Evolutionary conservation across 1,284 basidiomycete species (phyloP), one percentile per base, ranked within the genome.

Genomic region (Fomes fomentarius): DNA sequence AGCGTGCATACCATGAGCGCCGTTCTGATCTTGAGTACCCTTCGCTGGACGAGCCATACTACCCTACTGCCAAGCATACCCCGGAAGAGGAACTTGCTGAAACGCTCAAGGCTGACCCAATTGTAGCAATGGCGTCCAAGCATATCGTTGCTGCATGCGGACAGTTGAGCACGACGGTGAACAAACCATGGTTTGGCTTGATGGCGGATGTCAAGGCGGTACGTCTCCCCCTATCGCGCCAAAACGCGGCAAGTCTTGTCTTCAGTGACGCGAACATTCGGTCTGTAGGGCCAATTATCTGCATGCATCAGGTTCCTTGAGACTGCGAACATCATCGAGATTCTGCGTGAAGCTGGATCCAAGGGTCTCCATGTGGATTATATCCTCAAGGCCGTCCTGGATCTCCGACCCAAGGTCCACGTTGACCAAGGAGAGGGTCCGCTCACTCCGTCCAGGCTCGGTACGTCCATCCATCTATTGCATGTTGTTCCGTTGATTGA

Each of bases 71-170:
- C 3, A 8, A 46, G 40, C 58, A 57, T 24, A 39, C 47, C 0
- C 31, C 44, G 2, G 48, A 47, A 15, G 56, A 53, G 14, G 37
- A 52, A 12, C 70, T 71, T 2, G 69, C 77, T 8, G 84, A 87
- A 59, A 65, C 69, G 24, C 73, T 87, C 37, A 77, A 79, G 0
- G 66, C 79, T 19, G 78, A 84, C 54, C 83, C 85, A 2, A 71
- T 66, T 2, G 83, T 84, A 4, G 72, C 75, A 2, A 71, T 72
- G 31, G 85, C 86, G 5, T 80, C 82, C 31, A 78, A 79, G 49
- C 76, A 71, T 55, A 84, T 88, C 48, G 76, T 87, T 28, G 79
- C 84, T 28, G 84, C 86, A 3, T 78, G 81, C 26, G 84, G 81
- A 2, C 86, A 88, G 61, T 69, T 88, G 53, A 71, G 76, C 8